Conservation (phyloP, 495 filamentous ascomycete genomes). For the Zalerion maritima region DNA sequence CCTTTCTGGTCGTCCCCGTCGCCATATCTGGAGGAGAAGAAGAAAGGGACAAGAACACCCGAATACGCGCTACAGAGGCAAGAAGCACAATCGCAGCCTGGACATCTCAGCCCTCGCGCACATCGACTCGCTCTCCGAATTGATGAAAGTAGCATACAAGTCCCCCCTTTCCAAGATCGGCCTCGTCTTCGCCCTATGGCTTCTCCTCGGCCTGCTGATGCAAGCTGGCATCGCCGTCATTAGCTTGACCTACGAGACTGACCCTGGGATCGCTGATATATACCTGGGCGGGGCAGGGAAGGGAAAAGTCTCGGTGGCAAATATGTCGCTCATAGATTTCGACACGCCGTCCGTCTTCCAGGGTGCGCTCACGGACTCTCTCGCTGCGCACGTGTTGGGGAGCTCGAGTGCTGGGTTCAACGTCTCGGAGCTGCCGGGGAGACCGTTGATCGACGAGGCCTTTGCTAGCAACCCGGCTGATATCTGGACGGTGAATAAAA, state of each 20-base stretch:
- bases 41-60: too few relatives aligned
- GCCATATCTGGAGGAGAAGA: too few relatives aligned
- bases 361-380: neutral
- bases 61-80: too few relatives aligned
- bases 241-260: neutral
- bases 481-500: neutral
- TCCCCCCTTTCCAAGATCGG: too few relatives aligned
- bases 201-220: neutral
- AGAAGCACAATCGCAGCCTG: too few relatives aligned
- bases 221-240: neutral
- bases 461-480: neutral
- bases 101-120: too few relatives aligned
- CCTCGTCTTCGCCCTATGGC: too few relatives aligned
- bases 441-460: neutral
- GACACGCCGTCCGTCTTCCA: neutral
- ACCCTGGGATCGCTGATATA: slow-evolving; percentile 1
- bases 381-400: neutral
- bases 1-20: too few relatives aligned
- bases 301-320: neutral
- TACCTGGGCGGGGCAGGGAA: neutral
- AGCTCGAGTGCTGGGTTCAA: neutral
- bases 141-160: too few relatives aligned
- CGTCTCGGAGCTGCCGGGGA: neutral
- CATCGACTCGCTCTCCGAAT: too few relatives aligned
- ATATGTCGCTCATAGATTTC: neutral